Evolutionary conservation across 495 filamentous ascomycete genomes (phyloP).

Genomic region (Parathielavia appendiculata): DNA sequence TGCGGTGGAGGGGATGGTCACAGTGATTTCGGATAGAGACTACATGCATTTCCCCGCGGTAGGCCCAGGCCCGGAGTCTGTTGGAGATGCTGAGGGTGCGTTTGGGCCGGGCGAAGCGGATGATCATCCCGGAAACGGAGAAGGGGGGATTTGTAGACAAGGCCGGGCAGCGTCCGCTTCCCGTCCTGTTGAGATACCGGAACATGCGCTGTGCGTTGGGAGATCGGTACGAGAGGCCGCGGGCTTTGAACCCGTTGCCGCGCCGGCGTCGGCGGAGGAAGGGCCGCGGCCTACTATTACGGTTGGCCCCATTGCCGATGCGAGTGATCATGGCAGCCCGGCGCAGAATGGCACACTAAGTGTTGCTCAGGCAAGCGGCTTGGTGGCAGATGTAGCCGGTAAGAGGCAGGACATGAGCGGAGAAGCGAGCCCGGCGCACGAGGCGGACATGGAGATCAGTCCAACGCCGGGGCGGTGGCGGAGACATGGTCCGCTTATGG

Average conservation of each 20-base stretch:
- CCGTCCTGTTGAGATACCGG: background rate
- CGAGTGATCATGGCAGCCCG: too few relatives aligned
- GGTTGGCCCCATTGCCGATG: background rate
- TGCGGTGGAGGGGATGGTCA: background rate
- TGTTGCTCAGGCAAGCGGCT: background rate
- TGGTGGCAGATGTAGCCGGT: background rate
- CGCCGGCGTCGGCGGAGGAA: conserved; percentile 11
- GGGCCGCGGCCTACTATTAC: conserved; percentile 3
- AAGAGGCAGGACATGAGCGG: background rate
- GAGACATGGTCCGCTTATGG: background rate
- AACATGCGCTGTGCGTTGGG: background rate
- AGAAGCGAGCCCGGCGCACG: conserved; percentile 1
- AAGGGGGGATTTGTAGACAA: too few relatives aligned
- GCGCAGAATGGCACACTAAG: too few relatives aligned
- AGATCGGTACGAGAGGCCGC: background rate
- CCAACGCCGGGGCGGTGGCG: conserved; percentile 28
- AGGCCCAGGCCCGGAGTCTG: background rate
- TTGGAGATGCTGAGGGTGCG: too few relatives aligned
- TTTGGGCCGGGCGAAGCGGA: too few relatives aligned
- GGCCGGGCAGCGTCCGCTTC: too few relatives aligned
- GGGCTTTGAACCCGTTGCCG: conserved; percentile 9
- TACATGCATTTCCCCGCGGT: background rate
- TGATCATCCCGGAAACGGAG: background rate
- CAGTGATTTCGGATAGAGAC: background rate
- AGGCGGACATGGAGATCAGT: conserved; percentile 26